Base-by-base conservation (phyloP, 305 asterid species). In the Solanum hybrid region DNA sequence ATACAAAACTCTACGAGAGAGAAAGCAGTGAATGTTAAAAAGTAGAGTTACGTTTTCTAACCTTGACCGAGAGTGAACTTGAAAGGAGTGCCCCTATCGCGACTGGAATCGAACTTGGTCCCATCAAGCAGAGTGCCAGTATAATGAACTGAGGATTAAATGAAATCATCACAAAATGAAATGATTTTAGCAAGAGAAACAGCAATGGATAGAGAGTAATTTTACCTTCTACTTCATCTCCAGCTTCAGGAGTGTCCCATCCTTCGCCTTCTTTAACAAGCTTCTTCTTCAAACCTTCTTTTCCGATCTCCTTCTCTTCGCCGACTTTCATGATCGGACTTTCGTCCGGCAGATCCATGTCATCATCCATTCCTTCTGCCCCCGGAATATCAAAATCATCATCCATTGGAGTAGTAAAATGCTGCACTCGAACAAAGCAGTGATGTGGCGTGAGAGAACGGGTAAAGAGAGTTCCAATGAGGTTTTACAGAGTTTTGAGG, bases 11-110 rank as follows among this genome's bases (percentile, higher is more conserved):
- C 29, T 79, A 79, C 29, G 51, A 78, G 27, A 78, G 51, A 24
- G 75, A 69, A 12, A 35, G 51, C 85, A 79, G 24, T 79, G 56
- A 26, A 40, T 24, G 69, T 80, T 38, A 35, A 32, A 17, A 24
- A 5, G 12, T 26, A 84, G 6, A 38, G 80, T 38, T 40, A 81
- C n/a, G 34, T 22, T 12, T 17, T 20, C 94, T 35, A 20, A 95
- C 99, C 99, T 96, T 97, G 99, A 73, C 98, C 98, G 38, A 97
- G 99, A 89, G 98, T 93, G 94, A 97, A 97, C 73, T 93, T 92
- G 91, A 97, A 96, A 17, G 98, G 97, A 72, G 92, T 90, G 4
- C 94, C 96, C 92, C 97, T 93, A 87, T 97, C 98, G 10, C 98
- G 98, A 87, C 99, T 97, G 10, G 99, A 97, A 90, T 97, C 99